Conservation (phyloP, 768 basidiomycete species). For the Calocybe cyanea region DNA sequence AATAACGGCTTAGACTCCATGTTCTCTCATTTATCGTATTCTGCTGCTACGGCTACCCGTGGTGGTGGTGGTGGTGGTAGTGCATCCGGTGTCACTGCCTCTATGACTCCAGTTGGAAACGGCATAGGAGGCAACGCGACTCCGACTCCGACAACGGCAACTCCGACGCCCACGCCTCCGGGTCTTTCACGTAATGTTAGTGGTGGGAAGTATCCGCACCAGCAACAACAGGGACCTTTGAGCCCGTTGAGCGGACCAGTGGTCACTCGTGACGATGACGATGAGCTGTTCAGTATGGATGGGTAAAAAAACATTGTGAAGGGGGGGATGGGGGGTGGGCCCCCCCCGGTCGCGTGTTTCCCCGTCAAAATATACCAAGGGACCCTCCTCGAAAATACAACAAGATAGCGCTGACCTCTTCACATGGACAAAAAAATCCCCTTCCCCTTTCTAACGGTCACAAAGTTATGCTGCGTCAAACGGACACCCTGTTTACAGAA, state of each 20-base stretch:
- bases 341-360: too few relatives aligned
- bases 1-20: conserved; percentile 34
- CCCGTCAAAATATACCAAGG: too few relatives aligned
- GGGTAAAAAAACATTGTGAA: too few relatives aligned
- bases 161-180: conserved; percentile 26
- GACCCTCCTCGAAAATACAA: not conserved
- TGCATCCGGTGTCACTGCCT: conserved; percentile 4
- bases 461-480: too few relatives aligned
- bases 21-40: conserved; percentile 56
- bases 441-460: too few relatives aligned
- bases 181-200: conserved; percentile 36
- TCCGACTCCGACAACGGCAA: conserved; percentile 13
- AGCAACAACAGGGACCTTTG: conserved; percentile 29
- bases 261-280: conserved; percentile 57
- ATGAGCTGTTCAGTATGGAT: conserved; percentile 71
- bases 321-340: too few relatives aligned
- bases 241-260: conserved; percentile 65
- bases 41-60: conserved; percentile 32
- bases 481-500: too few relatives aligned
- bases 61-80: too few relatives aligned
- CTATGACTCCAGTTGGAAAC: conserved; percentile 9
- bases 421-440: too few relatives aligned
- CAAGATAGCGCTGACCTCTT: too few relatives aligned
- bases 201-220: conserved; percentile 30
- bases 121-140: too few relatives aligned